Evolutionary conservation across 495 filamentous ascomycete species (phyloP), one percentile per base, ranked within the genome.

Genomic region (Penicillium subrubescens): DNA sequence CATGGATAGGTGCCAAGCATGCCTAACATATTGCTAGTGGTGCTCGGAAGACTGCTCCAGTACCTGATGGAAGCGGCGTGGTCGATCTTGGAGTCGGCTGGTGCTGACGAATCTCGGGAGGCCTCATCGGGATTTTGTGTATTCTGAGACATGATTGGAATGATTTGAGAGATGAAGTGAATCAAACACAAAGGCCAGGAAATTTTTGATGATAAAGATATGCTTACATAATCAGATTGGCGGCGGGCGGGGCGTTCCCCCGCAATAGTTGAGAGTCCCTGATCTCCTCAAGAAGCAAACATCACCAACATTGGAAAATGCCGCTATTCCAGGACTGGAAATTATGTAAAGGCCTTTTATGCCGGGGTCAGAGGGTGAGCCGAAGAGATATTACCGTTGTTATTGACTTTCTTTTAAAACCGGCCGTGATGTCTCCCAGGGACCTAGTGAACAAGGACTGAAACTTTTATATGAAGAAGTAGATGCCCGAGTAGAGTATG

Each of bases 1-100:
- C 87, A 82, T 0, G 89, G 90, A 67, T 84, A 94, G 46, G 91
- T 90, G 68, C 93, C 77, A 0, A 98, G 89, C 90, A 97, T 94
- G 70, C 92, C 77, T 0, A 98, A 89, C 90, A 97, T 95, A 66
- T 91, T 90, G 71, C 88, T 86, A 57, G 88, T 82, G 61, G 88
- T 88, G 43, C 91, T 83, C n/a, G 87, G 79, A 62, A 92, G 79
- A 64, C 81, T 77, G 68, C 87, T 83, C 93, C 92, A 97, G 83
- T 97, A 97, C 27, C 64, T 59, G 53, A 79, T 68, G n/a, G 77
- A 75, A 34, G 77, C 74, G 41, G 77, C 70, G 66, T 75, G 74
- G 39, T 79, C 51, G 55, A 78, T 79, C 23, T 78, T 68, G 37
- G 74, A 72, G 61, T 77, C 75, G 8, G 71, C 60, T 11, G 70